A percentile compares a stretch with the other conserved stretches of the same genome.
Evolutionary conservation across 192 early-diverging fungal species (phyloP).

Genomic region (Podila verticillata): DNA sequence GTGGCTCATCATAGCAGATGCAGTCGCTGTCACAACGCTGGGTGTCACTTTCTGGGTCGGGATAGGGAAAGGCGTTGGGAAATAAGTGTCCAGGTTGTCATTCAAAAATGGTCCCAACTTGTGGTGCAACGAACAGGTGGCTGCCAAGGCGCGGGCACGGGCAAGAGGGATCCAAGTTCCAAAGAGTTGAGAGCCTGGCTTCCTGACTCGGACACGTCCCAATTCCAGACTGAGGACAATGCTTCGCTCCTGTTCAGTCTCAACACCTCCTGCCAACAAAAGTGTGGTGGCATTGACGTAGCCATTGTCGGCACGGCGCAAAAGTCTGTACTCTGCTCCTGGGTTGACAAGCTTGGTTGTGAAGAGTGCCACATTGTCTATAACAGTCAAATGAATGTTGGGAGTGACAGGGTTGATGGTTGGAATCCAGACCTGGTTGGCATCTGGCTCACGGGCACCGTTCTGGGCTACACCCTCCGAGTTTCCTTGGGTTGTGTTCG

Average conservation of each 20-base stretch:
- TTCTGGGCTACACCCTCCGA: conserved; percentile 28
- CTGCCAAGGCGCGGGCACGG: conserved; percentile 84
- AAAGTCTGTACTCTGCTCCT: conserved; percentile 68
- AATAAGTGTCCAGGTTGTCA: conserved; percentile 75
- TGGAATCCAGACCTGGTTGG: conserved; percentile 45
- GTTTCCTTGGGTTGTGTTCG: background rate
- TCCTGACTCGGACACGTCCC: conserved; percentile 76
- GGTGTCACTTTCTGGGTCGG: conserved; percentile 46
- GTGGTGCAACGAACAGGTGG: conserved; percentile 82
- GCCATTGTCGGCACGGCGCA: conserved; percentile 84
- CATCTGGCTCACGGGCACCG: conserved; percentile 38
- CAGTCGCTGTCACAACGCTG: conserved; percentile 38
- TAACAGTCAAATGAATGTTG: conserved; percentile 60
- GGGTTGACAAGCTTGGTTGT: conserved; percentile 55
- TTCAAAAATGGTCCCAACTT: conserved; percentile 79
- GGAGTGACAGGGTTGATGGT: conserved; percentile 43
- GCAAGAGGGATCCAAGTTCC: conserved; percentile 95
- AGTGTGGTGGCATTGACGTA: conserved; percentile 89
- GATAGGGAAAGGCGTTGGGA: conserved; percentile 70
- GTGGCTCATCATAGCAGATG: conserved; percentile 40
- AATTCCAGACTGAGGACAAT: conserved; percentile 90
- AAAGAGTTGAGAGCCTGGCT: conserved; percentile 73
- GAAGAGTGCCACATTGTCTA: conserved; percentile 62
- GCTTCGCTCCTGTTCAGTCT: conserved; percentile 83
- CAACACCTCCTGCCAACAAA: conserved; percentile 87